Evolutionary conservation across 208 protist genomes (phyloP).

Genomic region (Leishmania tarentolae): DNA sequence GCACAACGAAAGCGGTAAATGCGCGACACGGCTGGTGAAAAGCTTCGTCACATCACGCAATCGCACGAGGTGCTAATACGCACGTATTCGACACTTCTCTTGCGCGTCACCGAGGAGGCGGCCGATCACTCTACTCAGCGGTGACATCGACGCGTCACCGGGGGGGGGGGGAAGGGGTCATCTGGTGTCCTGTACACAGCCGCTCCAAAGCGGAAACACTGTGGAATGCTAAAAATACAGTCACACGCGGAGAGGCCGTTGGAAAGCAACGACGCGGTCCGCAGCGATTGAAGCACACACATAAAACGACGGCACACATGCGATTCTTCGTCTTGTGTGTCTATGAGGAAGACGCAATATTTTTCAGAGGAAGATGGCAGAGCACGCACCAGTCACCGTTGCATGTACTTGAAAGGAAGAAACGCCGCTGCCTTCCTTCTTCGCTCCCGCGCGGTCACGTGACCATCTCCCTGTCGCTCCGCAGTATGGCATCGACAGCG

Average conservation of each 20-base stretch:
- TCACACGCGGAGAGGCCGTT: too few species aligned
- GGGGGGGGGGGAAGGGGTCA: too few species aligned
- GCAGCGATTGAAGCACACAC: background rate
- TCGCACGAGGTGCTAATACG: background rate
- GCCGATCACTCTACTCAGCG: too few species aligned
- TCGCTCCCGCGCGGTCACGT: background rate
- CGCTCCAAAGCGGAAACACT: too few species aligned
- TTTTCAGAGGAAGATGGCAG: background rate
- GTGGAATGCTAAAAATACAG: too few species aligned
- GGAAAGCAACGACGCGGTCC: background rate
- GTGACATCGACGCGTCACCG: too few species aligned
- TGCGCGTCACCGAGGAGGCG: too few species aligned
- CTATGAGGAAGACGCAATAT: background rate
- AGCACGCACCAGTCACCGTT: background rate
- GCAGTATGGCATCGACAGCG: conserved; percentile 55
- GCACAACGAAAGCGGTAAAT: background rate
- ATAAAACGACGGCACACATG: background rate
- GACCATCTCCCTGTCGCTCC: background rate
- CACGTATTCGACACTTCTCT: background rate
- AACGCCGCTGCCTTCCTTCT: too few species aligned
- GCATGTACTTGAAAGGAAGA: background rate
- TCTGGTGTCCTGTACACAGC: too few species aligned
- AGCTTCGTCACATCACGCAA: background rate
- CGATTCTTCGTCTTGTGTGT: background rate
- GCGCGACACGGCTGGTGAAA: background rate